Base-by-base conservation (phyloP, 2,329 filamentous ascomycete species). In the Hymenoscyphus scutula region DNA sequence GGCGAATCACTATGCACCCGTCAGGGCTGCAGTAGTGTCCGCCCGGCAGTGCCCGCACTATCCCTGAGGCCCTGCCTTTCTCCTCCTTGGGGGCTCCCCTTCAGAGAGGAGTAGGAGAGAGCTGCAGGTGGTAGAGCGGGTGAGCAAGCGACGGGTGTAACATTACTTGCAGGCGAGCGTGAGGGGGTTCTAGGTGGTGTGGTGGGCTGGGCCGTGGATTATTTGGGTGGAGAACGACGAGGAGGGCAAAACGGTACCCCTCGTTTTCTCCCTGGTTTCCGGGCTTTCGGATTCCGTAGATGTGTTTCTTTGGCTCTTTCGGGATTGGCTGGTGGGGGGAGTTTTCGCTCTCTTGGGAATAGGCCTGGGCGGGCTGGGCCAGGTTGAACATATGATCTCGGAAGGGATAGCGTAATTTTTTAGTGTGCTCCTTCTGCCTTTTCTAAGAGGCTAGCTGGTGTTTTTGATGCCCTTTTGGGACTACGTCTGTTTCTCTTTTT, bases 21-120 rank as follows among this genome's bases (percentile, higher is more conserved):
- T 45, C 58, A 60, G 58, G 59, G 53, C 59, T 61, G 59, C 59
- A 61, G 59, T 61, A 61, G 59, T 56, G 59, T 27, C 48, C 54
- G 59, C 34, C 25, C 29, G 41, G 41, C 23, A 37, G 30, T 34
- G 23, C 27, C 29, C 45, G 57, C 30, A 27, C 37, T 57, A 25
- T 27, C 19, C 41, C 53, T 54, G 53, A 13, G 25, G n/a, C 30
- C 30, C 19, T 34, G 29, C 15, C 13, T 34, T 37, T 13, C 30
- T 56, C 19, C 5, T 54, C 51, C 19, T 23, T 23, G 17, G 51
- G 23, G 23, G 51, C 51, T 30, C 30, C 51, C 29, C 25, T 27
- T 54, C 25, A 32, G 10, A 17, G 30, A 29, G 45, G 45, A 51
- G 45, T n/a, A 7, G 19, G 25, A 54, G 51, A 27, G 17, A 27